Conservation (phyloP, 1,284 basidiomycete genomes). For the Heterobasidion occidentale region DNA sequence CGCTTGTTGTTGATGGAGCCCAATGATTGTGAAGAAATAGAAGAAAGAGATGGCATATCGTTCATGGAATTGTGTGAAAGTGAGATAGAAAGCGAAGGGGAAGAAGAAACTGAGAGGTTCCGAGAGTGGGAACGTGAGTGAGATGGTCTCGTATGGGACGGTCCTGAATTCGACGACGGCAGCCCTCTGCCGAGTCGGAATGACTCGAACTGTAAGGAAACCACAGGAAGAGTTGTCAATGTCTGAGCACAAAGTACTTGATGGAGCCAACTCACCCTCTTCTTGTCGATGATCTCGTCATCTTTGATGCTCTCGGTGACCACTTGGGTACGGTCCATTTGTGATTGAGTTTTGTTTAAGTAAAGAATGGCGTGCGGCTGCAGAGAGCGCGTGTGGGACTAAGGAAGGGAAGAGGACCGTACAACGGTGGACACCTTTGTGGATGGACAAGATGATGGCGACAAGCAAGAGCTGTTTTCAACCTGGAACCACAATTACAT, state of each 20-base stretch:
- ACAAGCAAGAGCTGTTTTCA: conserved; percentile 3
- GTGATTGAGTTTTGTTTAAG: conserved; percentile 13
- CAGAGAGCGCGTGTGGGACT: conserved; percentile 20
- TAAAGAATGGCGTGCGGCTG: conserved; percentile 30
- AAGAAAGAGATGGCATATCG: conserved; percentile 23
- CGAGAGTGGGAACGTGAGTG: conserved; percentile 54
- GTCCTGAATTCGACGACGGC: conserved; percentile 20
- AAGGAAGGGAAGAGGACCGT: conserved; percentile 29
- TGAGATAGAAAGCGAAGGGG: conserved; percentile 21
- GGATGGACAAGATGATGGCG: conserved; percentile 11
- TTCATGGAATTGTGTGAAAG: conserved; percentile 24
- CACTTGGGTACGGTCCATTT: conserved; percentile 25
- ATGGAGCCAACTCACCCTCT: conserved; percentile 20
- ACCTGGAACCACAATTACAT: conserved; percentile 10
- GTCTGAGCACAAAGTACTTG: too few species aligned
- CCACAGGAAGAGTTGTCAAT: not conserved
- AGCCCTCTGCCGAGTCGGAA: conserved; percentile 33
- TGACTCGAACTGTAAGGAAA: conserved; percentile 43
- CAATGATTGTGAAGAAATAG: conserved; percentile 20
- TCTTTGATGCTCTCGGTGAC: conserved; percentile 18
- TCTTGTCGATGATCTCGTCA: conserved; percentile 25
- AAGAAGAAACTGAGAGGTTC: conserved; percentile 38
- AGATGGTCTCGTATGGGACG: conserved; percentile 26
- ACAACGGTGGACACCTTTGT: conserved; percentile 14
- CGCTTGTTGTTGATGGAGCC: conserved; percentile 43